These are phyloP conservation scores for Globisporangium megalacanthum DNA, from an alignment of 352 stramenopile genomes.

Conservation along the genomic window DNA sequence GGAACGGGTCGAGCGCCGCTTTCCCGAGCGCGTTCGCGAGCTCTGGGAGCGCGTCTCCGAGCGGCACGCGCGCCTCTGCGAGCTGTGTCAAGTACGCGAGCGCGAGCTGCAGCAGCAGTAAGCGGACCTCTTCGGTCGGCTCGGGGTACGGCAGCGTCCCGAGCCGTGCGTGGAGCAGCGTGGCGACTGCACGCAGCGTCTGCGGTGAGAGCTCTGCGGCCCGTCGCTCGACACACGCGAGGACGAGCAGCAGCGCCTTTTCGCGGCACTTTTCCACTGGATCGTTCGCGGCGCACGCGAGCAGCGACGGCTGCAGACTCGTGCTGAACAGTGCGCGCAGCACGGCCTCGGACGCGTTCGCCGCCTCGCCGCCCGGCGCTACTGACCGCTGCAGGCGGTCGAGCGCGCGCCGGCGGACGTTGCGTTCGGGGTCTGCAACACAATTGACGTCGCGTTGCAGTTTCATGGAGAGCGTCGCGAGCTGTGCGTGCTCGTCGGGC, in stretches of 20 bases:
- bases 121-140: slow-evolving; percentile 75
- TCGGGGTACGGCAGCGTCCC: slow-evolving; percentile 76
- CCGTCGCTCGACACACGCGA: slow-evolving; percentile 46
- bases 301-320: slow-evolving; percentile 44
- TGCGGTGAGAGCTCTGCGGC: slow-evolving; percentile 34
- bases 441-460: slow-evolving; percentile 85
- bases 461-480: slow-evolving; percentile 66
- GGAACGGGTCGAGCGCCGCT: slow-evolving; percentile 65
- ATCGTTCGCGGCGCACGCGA: slow-evolving; percentile 43
- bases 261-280: slow-evolving; percentile 77
- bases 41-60: slow-evolving; percentile 57
- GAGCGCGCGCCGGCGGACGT: slow-evolving; percentile 57
- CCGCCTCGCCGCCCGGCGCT: slow-evolving; percentile 36
- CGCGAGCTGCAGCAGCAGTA: slow-evolving; percentile 62
- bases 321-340: slow-evolving; percentile 34
- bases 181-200: slow-evolving; percentile 44
- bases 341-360: slow-evolving; percentile 25
- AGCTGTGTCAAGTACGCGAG: slow-evolving; percentile 54
- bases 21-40: slow-evolving; percentile 72
- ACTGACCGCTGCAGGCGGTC: slow-evolving; percentile 65
- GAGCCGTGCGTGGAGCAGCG: slow-evolving; percentile 42
- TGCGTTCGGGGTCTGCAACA: slow-evolving; percentile 59
- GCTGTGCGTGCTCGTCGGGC: slow-evolving; percentile 41
- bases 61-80: slow-evolving; percentile 8
- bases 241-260: slow-evolving; percentile 48